Evolutionary conservation across 1,139 yeast species (phyloP), one percentile per base, ranked within the genome.

Genomic region (Yamadazyma songkhlaensis): DNA sequence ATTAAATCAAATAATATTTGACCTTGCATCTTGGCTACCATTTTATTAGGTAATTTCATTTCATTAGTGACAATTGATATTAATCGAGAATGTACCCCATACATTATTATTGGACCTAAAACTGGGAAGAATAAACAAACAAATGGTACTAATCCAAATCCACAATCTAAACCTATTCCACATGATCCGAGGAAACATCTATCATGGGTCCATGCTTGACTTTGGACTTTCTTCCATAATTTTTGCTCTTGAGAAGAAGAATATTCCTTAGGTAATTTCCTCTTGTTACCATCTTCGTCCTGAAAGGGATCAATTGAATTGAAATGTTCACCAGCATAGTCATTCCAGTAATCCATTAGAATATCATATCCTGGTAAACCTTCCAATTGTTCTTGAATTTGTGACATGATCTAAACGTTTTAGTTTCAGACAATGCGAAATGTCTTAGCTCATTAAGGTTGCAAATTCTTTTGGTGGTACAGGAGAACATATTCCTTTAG

Each of bases 131-230:
- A 39, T 8, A 85, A 54, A 3, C 84, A 77, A 27, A 81, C 72
- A 12, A 83, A 37, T 2, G 94, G 89, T 0, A 84, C 90, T 51
- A 82, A 59, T 0, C 96, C 97, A 15, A 86, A 49, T 1, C 95
- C 90, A 53, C 87, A 67, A 61, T 84, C 89, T 54, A 85, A 62
- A 25, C 92, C 84, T 52, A 69, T 67, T 0, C 73, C 72, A 47
- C 81, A 84, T 46, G 90, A 83, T 1, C 95, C 95, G 49, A 86
- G 67, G 41, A 81, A 76, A 53, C 95, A 85, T 48, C 77, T 74
- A 55, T 90, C 97, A 53, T 89, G 90, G 7, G 72, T 54, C 96
- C 96, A 90, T 0, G 97, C 96, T 46, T 76, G 72, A 35, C 63
- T 70, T 51, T 83, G 90, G n/a, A 89, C 68, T 29, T 59, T 62